These are phyloP conservation scores for Vitis hybrid DNA, from an alignment of 177 flowering plant genomes.

Conservation along the genomic window DNA sequence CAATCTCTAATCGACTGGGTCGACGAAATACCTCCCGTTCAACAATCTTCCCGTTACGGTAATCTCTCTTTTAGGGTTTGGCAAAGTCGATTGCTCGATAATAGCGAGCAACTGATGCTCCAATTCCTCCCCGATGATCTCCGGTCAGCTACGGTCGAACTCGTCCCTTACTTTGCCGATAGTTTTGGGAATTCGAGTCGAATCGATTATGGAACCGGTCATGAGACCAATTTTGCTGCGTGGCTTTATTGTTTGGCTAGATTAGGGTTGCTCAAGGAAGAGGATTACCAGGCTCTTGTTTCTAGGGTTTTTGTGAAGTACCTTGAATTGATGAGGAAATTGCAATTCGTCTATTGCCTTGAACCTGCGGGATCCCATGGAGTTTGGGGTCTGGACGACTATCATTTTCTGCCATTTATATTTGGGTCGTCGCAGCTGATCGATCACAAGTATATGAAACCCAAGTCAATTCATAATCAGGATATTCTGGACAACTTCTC, in stretches of 20 bases:
- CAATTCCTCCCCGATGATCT: slow-evolving; percentile 50
- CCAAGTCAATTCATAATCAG: slow-evolving; percentile 89
- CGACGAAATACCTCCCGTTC: slow-evolving; percentile 79
- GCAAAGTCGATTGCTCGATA: slow-evolving; percentile 50
- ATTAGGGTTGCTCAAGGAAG: slow-evolving; percentile 61
- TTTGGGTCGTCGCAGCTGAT: slow-evolving; percentile 95
- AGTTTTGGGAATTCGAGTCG: slow-evolving; percentile 81
- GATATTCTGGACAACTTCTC: slow-evolving; percentile 87
- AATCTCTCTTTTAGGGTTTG: slow-evolving; percentile 71
- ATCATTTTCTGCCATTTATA: slow-evolving; percentile 88
- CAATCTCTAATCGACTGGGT: slow-evolving; percentile 47
- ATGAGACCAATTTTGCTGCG: slow-evolving; percentile 93
- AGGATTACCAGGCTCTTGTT: slow-evolving; percentile 77
- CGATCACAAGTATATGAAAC: slow-evolving; percentile 98
- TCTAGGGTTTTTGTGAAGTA: slow-evolving; percentile 77
- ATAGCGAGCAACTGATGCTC: slow-evolving; percentile 47
- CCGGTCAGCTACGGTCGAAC: slow-evolving; percentile 46
- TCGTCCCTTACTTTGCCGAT: slow-evolving; percentile 76
- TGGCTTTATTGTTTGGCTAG: slow-evolving; percentile 87
- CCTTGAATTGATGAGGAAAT: slow-evolving; percentile 79
- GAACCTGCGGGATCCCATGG: slow-evolving; percentile 99
- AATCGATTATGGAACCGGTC: slow-evolving; percentile 94
- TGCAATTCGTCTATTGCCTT: slow-evolving; percentile 73
- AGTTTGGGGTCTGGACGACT: slow-evolving; percentile 98
- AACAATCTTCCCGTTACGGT: slow-evolving; percentile 73